Evolutionary conservation across 106 monocot species (phyloP).

Genomic region (Agapanthus africanus): DNA sequence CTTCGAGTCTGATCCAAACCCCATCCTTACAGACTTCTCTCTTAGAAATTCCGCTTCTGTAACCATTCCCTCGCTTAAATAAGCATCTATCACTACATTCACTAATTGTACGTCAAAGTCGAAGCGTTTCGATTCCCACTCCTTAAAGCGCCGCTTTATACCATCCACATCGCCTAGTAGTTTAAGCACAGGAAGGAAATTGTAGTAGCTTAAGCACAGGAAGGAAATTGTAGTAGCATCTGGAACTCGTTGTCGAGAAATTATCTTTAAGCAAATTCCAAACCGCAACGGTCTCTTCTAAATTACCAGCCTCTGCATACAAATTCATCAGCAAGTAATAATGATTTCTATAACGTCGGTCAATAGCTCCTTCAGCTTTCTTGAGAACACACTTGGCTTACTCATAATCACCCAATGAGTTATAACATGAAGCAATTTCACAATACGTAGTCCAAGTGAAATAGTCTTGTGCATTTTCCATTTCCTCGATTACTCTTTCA

Average conservation of each 20-base stretch:
- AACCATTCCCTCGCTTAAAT: conserved; percentile 28
- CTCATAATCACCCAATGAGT: conserved; percentile 17
- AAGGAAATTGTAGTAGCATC: conserved; percentile 26
- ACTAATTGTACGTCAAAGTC: conserved; percentile 28
- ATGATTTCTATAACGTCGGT: conserved; percentile 13
- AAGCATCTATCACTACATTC: conserved; percentile 29
- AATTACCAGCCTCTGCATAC: conserved; percentile 25
- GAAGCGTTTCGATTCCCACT: conserved; percentile 25
- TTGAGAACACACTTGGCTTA: conserved; percentile 30
- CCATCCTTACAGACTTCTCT: neutral
- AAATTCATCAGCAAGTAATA: conserved; percentile 40
- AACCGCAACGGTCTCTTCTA: conserved; percentile 24
- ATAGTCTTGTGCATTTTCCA: conserved; percentile 1
- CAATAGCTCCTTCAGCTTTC: conserved; percentile 31
- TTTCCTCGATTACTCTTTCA: conserved; percentile 21
- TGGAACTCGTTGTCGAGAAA: conserved; percentile 3
- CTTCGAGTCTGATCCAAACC: neutral
- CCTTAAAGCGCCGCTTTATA: conserved; percentile 24
- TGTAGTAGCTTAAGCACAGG: conserved; percentile 10
- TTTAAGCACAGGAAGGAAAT: conserved; percentile 26
- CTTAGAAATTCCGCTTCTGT: conserved; percentile 22
- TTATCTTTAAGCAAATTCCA: conserved; percentile 26
- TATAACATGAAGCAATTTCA: conserved; percentile 29
- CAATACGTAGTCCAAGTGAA: conserved; percentile 29
- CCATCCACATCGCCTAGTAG: conserved; percentile 23